Conservation (phyloP, 305 asterid species). For the Rubia peregrina region DNA sequence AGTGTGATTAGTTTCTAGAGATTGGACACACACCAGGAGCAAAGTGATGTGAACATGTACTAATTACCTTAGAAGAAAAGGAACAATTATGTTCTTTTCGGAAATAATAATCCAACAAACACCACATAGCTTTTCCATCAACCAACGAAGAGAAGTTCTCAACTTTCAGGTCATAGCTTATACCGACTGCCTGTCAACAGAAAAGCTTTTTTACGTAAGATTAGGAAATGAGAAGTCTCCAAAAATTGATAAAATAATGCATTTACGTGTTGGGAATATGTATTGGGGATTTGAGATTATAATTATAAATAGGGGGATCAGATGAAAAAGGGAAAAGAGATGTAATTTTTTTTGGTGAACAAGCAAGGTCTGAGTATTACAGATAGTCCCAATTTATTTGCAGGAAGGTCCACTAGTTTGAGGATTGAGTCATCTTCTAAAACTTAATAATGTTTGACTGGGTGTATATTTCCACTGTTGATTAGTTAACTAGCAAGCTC, state of each 20-base stretch:
- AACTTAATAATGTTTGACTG: not conserved
- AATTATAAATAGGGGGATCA: not conserved
- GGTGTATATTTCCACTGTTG: not conserved
- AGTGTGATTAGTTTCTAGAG: conserved; percentile 16
- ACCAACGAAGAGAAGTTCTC: conserved; percentile 65
- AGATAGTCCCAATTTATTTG: not conserved
- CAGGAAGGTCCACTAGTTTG: not conserved
- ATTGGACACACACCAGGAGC: conserved; percentile 1
- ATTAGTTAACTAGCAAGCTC: not conserved
- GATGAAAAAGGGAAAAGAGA: not conserved
- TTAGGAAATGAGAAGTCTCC: not conserved
- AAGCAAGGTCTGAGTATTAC: not conserved
- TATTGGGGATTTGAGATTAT: not conserved
- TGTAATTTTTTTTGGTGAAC: not conserved
- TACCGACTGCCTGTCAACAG: conserved; percentile 73
- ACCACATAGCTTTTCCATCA: conserved; percentile 99
- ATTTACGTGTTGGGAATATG: no score
- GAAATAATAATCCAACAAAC: conserved; percentile 94
- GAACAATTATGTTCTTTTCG: conserved; percentile 67
- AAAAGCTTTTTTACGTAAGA: conserved; percentile 5
- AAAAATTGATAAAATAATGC: not conserved
- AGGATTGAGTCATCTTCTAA: not conserved
- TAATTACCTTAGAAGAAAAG: conserved; percentile 54
- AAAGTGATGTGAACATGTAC: not conserved
- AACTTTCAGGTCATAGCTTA: conserved; percentile 60